Evolutionary conservation across 345 rosid species (phyloP).

Genomic region (Hibiscus tridactylites): DNA sequence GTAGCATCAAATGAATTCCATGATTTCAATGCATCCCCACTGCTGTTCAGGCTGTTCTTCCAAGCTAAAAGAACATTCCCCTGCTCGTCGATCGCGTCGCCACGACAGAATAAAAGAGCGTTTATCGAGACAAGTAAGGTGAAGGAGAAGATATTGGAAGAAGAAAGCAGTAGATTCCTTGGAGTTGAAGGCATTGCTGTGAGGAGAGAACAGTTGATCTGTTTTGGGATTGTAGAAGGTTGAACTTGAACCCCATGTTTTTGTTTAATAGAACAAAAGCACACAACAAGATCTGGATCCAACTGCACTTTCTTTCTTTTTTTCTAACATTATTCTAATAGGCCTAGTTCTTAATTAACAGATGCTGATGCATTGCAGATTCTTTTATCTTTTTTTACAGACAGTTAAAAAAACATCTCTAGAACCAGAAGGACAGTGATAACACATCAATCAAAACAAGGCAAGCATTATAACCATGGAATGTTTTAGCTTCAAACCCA

Average conservation of each 20-base stretch:
- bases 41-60: constrained; percentile 57
- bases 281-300: constrained; percentile 64
- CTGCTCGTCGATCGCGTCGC: constrained; percentile 58
- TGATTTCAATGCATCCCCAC: constrained; percentile 37
- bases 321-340: constrained; percentile 14
- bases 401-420: not conserved
- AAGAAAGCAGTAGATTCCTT: constrained; percentile 34
- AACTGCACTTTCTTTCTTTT: constrained; percentile 22
- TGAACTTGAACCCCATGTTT: constrained; percentile 78
- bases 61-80: constrained; percentile 70
- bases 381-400: not conserved
- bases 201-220: constrained; percentile 31
- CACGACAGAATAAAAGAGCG: constrained; percentile 35
- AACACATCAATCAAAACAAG: not conserved
- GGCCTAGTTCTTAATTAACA: constrained; percentile 17
- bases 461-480: constrained; percentile 7
- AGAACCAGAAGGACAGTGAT: not conserved
- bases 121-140: constrained; percentile 31
- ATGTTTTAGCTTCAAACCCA: constrained; percentile 13
- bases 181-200: constrained; percentile 54
- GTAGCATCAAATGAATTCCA: constrained; percentile 48
- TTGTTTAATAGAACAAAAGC: constrained; percentile 59
- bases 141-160: constrained; percentile 28
- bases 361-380: constrained; percentile 25
- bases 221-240: constrained; percentile 62